Evolutionary conservation across 495 filamentous ascomycete genomes (phyloP).

Genomic region (Xylaria sp.): DNA sequence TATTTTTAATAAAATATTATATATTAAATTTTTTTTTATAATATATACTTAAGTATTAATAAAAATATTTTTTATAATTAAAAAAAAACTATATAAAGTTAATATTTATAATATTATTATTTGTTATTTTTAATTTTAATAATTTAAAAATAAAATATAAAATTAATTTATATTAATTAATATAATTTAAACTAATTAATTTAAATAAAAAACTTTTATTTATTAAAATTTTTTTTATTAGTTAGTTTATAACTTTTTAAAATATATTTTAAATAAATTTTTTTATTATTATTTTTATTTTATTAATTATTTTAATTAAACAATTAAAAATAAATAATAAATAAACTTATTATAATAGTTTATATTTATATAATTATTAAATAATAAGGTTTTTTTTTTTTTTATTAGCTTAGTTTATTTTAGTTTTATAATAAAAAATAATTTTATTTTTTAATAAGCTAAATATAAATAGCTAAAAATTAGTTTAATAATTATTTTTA

Average conservation of each 20-base stretch:
- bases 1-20: neutral
- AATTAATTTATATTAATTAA: neutral
- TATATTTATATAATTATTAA: neutral
- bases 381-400: neutral
- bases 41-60: neutral
- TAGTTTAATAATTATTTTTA: neutral
- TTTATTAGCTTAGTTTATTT: neutral
- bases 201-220: slow-evolving; percentile 1
- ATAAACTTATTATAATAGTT: neutral
- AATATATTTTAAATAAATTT: neutral
- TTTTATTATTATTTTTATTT: neutral
- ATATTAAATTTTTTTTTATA: neutral
- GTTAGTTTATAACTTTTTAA: neutral
- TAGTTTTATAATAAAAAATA: neutral
- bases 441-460: neutral
- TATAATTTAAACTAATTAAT: neutral
- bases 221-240: neutral
- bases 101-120: neutral
- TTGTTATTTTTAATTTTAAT: slow-evolving; percentile 1
- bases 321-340: neutral
- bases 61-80: neutral
- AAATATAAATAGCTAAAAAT: neutral
- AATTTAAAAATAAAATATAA: neutral
- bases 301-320: neutral
- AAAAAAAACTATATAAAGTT: neutral